Base-by-base conservation (phyloP, 768 basidiomycete species). In the Leccinum barrowsii region DNA sequence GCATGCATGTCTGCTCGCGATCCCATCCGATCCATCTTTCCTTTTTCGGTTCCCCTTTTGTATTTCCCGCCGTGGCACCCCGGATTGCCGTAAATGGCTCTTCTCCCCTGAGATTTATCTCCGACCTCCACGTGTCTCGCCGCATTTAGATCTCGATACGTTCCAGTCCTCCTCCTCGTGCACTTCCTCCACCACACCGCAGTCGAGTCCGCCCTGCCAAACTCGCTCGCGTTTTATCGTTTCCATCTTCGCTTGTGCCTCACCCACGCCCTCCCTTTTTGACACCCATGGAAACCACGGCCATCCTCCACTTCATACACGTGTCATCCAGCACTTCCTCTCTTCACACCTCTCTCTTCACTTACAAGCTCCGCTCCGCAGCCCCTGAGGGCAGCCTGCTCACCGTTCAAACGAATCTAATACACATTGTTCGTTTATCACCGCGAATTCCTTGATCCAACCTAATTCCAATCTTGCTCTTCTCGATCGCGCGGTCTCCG, bases 111-210 rank as follows among this genome's bases (percentile, higher is more conserved):
- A 69, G 67, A 69, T 67, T 66, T 69, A 67, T 67, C 66, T 64
- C 66, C 66, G 66, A 69, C 49, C 2, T 24, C 67, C 67, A 69
- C 67, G 65, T 69, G 67, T 67, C 65, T 42, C 28, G n/a, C 67
- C 32, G 35, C 58, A 56, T 63, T 54, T 49, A 58, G 57, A 63
- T 68, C 64, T 66, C 56, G 67, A 68, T 65, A 11, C 44, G 13
- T 22, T 46, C 44, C 44, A 46, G 5, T 19, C 21, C 52, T 35
- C 51, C 26, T 37, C 61, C 58, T 67, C 65, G 58, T 65, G 66
- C 37, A 42, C 40, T 42, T 48, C 54, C 52, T 26, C 54, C 57
- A 40, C 55, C 50, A 3, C 51, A 63, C 57, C 64, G 66, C 66
- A 66, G 67, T 60, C 64, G 60, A 67, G 66, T 65, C 51, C 50